phyloP scores from a whole-genome alignment of 2,329 filamentous ascomycete species.

The Claviceps cyperi region DNA sequence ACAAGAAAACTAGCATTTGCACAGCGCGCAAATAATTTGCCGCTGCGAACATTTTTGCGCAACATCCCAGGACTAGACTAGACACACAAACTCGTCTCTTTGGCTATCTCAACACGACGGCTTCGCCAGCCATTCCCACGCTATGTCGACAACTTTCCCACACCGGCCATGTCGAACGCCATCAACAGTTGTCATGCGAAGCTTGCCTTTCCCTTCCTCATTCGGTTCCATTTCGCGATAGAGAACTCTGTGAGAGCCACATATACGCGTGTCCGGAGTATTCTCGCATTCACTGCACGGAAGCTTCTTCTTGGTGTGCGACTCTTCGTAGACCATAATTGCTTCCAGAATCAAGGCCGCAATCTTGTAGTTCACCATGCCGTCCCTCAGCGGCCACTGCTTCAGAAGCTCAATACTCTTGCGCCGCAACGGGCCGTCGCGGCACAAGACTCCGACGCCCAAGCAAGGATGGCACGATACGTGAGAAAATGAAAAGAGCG shows the following conservation, averaged over 20 bases:
- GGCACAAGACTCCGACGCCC: constrained; percentile 1
- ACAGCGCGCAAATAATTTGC: too few relatives aligned
- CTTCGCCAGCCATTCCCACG: neutral
- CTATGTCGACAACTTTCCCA: constrained; percentile 1
- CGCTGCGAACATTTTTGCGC: too few relatives aligned
- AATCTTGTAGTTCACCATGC: constrained; percentile 4
- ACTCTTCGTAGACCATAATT: constrained; percentile 1
- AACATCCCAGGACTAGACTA: too few relatives aligned
- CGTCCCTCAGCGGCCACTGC: constrained; percentile 2
- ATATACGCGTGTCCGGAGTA: neutral
- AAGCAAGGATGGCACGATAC: constrained; percentile 1
- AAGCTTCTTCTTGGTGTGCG: neutral
- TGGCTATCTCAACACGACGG: too few relatives aligned
- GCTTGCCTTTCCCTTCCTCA: neutral
- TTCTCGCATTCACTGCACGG: neutral
- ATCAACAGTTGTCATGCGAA: constrained; percentile 1
- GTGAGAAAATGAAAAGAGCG: constrained; percentile 1
- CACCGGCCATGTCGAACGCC: neutral
- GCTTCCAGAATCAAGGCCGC: neutral
- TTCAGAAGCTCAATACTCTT: neutral
- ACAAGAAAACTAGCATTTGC: too few relatives aligned
- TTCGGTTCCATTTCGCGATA: neutral
- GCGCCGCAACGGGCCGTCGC: neutral
- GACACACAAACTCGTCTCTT: too few relatives aligned
- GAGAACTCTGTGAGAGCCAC: neutral